Conservation (phyloP, 192 early-diverging fungal genomes). For the Entrophospora sp. region DNA sequence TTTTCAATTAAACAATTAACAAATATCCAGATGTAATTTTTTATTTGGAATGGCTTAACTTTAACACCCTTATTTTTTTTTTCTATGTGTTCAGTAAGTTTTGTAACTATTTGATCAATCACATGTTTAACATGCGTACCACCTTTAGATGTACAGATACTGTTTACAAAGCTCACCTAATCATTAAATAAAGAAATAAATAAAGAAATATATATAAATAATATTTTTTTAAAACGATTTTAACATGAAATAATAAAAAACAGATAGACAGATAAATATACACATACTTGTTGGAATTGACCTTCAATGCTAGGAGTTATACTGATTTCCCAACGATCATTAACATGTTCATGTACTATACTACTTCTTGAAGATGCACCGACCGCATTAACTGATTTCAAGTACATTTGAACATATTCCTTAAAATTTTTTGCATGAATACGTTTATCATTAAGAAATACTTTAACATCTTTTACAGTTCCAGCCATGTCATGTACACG, state of each 20-base stretch:
- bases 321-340: constrained; percentile 88
- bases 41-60: constrained; percentile 70
- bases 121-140: constrained; percentile 86
- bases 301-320: constrained; percentile 81
- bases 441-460: constrained; percentile 73
- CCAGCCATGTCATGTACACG: constrained; percentile 93
- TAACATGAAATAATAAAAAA: neutral
- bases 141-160: constrained; percentile 90
- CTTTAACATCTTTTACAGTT: constrained; percentile 71
- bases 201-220: no score
- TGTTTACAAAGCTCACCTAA: constrained; percentile 88
- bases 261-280: neutral
- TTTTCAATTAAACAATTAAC: constrained; percentile 92
- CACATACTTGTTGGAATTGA: constrained; percentile 80
- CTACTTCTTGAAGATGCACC: constrained; percentile 30
- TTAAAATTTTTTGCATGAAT: constrained; percentile 86
- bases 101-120: constrained; percentile 66
- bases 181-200: no score
- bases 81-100: constrained; percentile 57
- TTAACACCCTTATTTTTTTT: constrained; percentile 63
- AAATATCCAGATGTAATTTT: constrained; percentile 88
- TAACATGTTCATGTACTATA: constrained; percentile 68
- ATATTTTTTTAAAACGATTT: neutral
- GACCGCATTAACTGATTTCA: constrained; percentile 18
- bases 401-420: constrained; percentile 80